Conservation (phyloP, 2,329 filamentous ascomycete genomes). For the Stachybotrys chartarum region DNA sequence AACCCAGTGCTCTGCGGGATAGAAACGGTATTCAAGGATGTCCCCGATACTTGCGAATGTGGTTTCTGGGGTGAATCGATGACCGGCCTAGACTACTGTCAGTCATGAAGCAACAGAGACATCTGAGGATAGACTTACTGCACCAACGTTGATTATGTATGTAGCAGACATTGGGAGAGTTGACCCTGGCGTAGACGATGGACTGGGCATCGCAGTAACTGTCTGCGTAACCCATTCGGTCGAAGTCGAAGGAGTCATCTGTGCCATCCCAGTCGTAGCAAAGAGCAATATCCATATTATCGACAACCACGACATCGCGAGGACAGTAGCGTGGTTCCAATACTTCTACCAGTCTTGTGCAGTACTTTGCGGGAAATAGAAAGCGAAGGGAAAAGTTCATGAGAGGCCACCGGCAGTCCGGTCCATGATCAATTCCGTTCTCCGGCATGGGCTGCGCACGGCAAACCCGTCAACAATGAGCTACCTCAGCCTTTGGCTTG, state of each 20-base stretch:
- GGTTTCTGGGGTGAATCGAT: conserved; percentile 22
- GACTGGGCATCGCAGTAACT: neutral
- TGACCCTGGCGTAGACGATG: neutral
- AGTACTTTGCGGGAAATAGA: neutral
- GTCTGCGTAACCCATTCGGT: neutral
- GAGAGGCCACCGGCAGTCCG: neutral
- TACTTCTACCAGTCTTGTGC: neutral
- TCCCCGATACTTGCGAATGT: conserved; percentile 35
- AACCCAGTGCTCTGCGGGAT: conserved; percentile 57
- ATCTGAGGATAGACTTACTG: neutral
- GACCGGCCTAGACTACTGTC: conserved; percentile 14
- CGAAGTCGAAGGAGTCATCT: neutral
- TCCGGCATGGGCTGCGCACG: neutral
- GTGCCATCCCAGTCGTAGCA: no score
- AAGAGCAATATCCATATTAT: neutral
- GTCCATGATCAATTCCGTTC: neutral
- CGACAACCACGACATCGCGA: neutral
- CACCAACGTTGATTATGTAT: neutral
- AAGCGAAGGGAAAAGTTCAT: neutral
- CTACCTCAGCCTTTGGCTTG: neutral
- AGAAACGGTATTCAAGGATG: conserved; percentile 52
- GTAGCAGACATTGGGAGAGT: neutral
- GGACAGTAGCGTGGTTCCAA: neutral
- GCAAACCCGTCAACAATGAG: neutral
- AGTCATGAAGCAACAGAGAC: conserved; percentile 1